Evolutionary conservation across 2,329 filamentous ascomycete genomes (phyloP).

Genomic region (Dactylonectria macrodidyma): DNA sequence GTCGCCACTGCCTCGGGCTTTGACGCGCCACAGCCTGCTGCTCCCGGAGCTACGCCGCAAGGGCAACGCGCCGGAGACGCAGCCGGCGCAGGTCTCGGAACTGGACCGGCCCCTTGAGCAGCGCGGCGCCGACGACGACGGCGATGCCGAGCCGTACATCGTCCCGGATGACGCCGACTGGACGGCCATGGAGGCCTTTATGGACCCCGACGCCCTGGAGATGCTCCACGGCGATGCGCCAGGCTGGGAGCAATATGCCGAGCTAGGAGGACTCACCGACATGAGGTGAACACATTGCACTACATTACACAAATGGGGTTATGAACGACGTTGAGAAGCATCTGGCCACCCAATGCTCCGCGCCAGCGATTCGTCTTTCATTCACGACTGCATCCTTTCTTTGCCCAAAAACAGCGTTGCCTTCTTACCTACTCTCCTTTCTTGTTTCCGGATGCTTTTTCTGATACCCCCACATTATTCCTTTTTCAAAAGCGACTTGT

Average conservation of each 20-base stretch:
- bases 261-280: slow-evolving; percentile 62
- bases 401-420: slow-evolving; percentile 6
- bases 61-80: slow-evolving; percentile 32
- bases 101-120: background rate
- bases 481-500: slow-evolving; percentile 26
- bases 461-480: slow-evolving; percentile 46
- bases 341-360: slow-evolving; percentile 2
- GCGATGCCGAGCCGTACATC: slow-evolving; percentile 47
- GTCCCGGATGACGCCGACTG: slow-evolving; percentile 53
- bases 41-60: slow-evolving; percentile 37
- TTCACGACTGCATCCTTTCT: slow-evolving; percentile 25
- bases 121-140: slow-evolving; percentile 29
- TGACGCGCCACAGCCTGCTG: slow-evolving; percentile 44
- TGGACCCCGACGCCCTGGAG: slow-evolving; percentile 44
- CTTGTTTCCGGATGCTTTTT: slow-evolving; percentile 18
- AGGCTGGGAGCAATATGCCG: slow-evolving; percentile 63
- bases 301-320: slow-evolving; percentile 2
- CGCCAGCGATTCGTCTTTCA: slow-evolving; percentile 20
- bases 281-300: slow-evolving; percentile 46
- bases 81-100: slow-evolving; percentile 6
- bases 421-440: slow-evolving; percentile 17
- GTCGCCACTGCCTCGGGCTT: slow-evolving; percentile 18
- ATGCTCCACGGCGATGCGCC: slow-evolving; percentile 47
- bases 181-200: slow-evolving; percentile 55
- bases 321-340: background rate